phyloP scores from a whole-genome alignment of 1,284 basidiomycete species.

The Marasmius fiardii region DNA sequence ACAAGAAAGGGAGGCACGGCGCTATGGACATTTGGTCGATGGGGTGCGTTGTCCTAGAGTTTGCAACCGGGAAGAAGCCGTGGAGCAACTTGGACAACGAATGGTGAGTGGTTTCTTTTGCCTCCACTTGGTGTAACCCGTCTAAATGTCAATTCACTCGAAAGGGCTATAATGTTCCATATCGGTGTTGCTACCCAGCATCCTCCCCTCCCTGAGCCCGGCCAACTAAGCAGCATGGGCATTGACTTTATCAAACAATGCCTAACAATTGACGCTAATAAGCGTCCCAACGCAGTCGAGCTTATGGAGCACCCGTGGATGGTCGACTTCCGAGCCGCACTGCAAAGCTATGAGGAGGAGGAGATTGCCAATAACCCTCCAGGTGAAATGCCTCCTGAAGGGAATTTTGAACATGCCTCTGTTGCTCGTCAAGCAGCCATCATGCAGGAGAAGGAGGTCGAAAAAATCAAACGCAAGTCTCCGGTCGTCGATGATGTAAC shows the following conservation, averaged over 20 bases:
- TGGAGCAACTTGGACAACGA: slow-evolving; percentile 99
- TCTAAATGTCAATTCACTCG: slow-evolving; percentile 13
- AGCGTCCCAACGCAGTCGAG: slow-evolving; percentile 83
- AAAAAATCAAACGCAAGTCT: slow-evolving; percentile 36
- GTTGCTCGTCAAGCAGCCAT: slow-evolving; percentile 55
- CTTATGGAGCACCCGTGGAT: slow-evolving; percentile 93
- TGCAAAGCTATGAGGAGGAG: slow-evolving; percentile 63
- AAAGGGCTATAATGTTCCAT: slow-evolving; percentile 98
- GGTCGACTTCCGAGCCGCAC: slow-evolving; percentile 68
- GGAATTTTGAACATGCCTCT: slow-evolving; percentile 46
- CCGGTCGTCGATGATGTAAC: not conserved
- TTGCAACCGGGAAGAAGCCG: slow-evolving; percentile 93
- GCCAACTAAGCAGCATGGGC: slow-evolving; percentile 86
- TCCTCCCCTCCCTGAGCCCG: slow-evolving; percentile 90
- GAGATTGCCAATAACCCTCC: slow-evolving; percentile 53
- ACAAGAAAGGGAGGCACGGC: slow-evolving; percentile 83
- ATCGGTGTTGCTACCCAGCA: slow-evolving; percentile 97
- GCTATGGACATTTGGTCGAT: slow-evolving; percentile 99
- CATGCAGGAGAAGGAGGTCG: slow-evolving; percentile 58
- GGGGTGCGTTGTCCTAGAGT: slow-evolving; percentile 96
- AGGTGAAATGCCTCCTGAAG: slow-evolving; percentile 41
- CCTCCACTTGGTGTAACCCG: not conserved
- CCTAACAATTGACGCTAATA: slow-evolving; percentile 83
- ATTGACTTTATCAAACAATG: slow-evolving; percentile 95
- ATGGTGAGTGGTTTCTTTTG: slow-evolving; percentile 61